Base-by-base conservation (phyloP, 805 yeast species). In the Metschnikowia continentalis region DNA sequence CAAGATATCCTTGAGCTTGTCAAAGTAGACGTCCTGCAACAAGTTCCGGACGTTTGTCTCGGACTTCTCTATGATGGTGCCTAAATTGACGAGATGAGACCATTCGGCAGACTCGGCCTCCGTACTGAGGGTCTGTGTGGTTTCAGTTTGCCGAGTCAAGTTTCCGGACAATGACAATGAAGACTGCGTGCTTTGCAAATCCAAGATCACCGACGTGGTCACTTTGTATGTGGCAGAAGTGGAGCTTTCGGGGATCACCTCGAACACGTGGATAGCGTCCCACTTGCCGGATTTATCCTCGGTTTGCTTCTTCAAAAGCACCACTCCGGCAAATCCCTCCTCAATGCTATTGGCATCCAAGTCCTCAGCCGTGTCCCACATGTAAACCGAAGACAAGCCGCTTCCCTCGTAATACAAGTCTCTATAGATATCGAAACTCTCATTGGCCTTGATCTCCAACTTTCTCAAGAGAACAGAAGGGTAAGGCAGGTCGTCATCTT, bases 191-290 rank as follows among this genome's bases (percentile, higher is more conserved):
- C 35, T 36, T 19, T 42, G 44, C 56, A 94, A 70, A 62, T 88
- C 91, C 51, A 92, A 76, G 44, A 94, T 89, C 37, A 94, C 87
- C 0, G 97, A 89, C 1, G 96, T 83, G 2, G 98, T 92, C 53
- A 92, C 71, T 56, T 84, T 83, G 66, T 92, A 94, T 10, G 61
- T 53, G 17, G 77, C 72, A 38, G 72, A 68, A 3, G 66, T 53
- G 6, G 68, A 58, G 19, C 68, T 59, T 42, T 72, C 75, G 0
- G 77, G 76, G 6, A 67, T 68, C 7, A 85, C 84, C 67, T 92
- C 97, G 57, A 94, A 80, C 8, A 92, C 98, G 67, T 92, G 98
- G 56, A 92, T 88, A 48, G 94, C 83, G 68, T 94, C 96, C 99
- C 99, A 92, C 46, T 77, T 74, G 13, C 91, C 88, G 32, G 66